These are phyloP conservation scores for Posidonia australis DNA, from an alignment of 106 monocot species.

Conservation along the genomic window DNA sequence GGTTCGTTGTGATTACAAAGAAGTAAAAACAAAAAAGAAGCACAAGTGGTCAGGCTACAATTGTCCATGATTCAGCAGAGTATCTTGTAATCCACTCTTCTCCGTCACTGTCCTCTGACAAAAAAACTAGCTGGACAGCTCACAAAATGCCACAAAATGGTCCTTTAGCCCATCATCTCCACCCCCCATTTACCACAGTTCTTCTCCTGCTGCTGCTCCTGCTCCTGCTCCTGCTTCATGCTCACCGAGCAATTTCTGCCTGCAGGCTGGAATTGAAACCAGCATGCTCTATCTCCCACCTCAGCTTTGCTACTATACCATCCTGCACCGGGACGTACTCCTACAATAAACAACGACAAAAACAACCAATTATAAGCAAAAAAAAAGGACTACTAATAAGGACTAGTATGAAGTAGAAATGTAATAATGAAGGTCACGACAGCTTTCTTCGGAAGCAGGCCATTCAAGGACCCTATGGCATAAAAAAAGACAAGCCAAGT, in stretches of 20 bases:
- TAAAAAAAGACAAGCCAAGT: neutral
- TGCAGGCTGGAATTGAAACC: constrained; percentile 2
- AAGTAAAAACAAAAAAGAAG: too few species aligned
- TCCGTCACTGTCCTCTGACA: neutral
- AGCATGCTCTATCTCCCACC: constrained; percentile 60
- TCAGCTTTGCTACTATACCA: constrained; percentile 25
- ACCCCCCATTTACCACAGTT: too few species aligned
- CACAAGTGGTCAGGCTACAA: too few species aligned
- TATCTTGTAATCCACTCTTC: neutral
- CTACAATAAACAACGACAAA: constrained; percentile 13
- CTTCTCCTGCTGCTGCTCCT: too few species aligned
- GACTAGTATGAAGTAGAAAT: too few species aligned
- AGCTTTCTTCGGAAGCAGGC: neutral
- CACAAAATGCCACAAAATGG: neutral
- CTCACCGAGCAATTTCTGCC: constrained; percentile 1
- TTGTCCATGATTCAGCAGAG: too few species aligned
- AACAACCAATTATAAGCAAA: neutral
- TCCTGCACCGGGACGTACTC: constrained; percentile 45
- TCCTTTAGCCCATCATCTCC: too few species aligned
- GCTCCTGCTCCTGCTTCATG: too few species aligned
- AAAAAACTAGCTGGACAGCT: neutral
- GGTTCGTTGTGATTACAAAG: too few species aligned
- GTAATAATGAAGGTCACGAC: neutral
- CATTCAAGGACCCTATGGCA: too few species aligned
- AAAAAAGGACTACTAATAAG: too few species aligned